phyloP scores from a whole-genome alignment of 306 rosid species.

The Macrotyloma uniflorum region DNA sequence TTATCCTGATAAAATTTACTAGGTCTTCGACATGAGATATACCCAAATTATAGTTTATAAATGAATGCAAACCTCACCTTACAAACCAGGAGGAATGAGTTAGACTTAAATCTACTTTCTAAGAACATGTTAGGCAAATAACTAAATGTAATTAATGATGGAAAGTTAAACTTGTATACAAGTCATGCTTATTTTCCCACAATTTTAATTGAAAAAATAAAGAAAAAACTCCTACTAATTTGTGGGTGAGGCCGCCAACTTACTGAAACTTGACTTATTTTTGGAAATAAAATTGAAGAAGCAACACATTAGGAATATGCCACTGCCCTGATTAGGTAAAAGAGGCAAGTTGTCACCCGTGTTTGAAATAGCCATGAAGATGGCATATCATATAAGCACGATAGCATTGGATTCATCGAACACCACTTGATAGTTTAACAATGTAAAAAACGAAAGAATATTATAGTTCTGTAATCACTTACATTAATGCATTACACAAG shows the following conservation, averaged over 20 bases:
- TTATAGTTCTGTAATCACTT: not conserved
- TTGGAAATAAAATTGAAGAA: not conserved
- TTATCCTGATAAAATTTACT: too few relatives aligned
- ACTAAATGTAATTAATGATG: not conserved
- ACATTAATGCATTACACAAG: conserved; percentile 13
- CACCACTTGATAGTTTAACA: conserved; percentile 25
- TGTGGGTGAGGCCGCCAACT: not conserved
- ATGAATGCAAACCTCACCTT: too few relatives aligned
- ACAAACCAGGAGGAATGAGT: too few relatives aligned
- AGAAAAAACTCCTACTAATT: not conserved
- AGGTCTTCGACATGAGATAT: too few relatives aligned
- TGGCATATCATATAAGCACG: not conserved
- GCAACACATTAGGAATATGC: not conserved
- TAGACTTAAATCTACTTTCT: too few relatives aligned
- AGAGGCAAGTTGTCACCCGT: not conserved
- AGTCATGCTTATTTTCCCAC: not conserved
- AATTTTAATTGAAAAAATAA: not conserved
- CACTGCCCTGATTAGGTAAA: not conserved
- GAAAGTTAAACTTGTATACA: not conserved
- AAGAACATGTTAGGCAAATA: not conserved
- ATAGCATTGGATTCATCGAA: not conserved
- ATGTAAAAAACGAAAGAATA: conserved; percentile 11
- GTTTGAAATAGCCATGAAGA: not conserved
- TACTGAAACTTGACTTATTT: not conserved
- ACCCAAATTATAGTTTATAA: too few relatives aligned